Base-by-base conservation (phyloP, 148 eudicot genomes). In the Silene latifolia region DNA sequence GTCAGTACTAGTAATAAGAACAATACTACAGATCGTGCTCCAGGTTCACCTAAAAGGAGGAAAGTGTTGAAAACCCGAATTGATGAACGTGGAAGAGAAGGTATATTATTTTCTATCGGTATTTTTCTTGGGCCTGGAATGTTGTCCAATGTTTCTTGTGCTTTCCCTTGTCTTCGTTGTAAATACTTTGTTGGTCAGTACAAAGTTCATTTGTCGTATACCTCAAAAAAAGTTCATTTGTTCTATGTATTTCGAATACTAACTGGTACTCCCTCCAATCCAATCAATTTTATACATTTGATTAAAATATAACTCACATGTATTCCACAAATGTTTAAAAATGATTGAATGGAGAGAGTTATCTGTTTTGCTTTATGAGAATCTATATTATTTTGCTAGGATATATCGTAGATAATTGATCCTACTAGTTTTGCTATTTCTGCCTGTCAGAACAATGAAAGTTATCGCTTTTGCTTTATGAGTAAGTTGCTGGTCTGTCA, bases 51-150 rank as follows among this genome's bases (percentile, higher is more conserved):
- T 65, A 92, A 90, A 80, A 90, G 91, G 79, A 87, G 91, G 80
- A 96, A 93, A 87, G 90, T 93, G 67, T 39, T 89, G 82, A 92
- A 92, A 88, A 90, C 98, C 67, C 80, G 89, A 47, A 96, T 96
- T 67, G 98, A 96, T 80, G 98, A 90, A 61, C 94, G 99, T 60
- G 98, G 99, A 48, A 92, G 99, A 87, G 98, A 96, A 96, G 98
- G 99, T 96, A 91, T 44, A 17, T 3, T 62, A 58, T 57, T 44
- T 66, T 56, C 63, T 63, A 15, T 76, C 11, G 17, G 3, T 67
- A 42, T 25, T 47, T 61, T 21, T 71, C 9, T 58, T 24, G 10
- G 21, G 61, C 44, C 72, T 68, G 54, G 27, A 13, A 63, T 63
- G 4, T 15, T 58, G 24, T 9, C 14, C 72, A 74, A 42, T 77